Evolutionary conservation across 192 early-diverging fungal genomes (phyloP).

Genomic region (Coemansia sp.): DNA sequence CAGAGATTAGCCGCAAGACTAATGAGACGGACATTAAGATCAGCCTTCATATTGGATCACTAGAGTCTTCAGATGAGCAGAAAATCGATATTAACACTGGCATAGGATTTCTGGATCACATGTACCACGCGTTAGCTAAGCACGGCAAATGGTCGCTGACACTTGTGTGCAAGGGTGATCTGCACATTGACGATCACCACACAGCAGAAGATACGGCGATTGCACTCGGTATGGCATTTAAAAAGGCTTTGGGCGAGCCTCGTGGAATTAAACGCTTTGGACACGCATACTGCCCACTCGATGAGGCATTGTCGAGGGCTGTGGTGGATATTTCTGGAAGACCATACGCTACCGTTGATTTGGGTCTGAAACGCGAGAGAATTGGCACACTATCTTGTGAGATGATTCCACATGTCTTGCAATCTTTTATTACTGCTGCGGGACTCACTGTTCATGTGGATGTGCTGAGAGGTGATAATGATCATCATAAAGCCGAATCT

Average conservation of each 20-base stretch:
- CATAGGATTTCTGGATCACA: slow-evolving; percentile 99
- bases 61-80: slow-evolving; percentile 63
- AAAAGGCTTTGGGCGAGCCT: slow-evolving; percentile 84
- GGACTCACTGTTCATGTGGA: slow-evolving; percentile 97
- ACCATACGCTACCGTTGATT: slow-evolving; percentile 75
- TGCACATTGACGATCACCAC: slow-evolving; percentile 99
- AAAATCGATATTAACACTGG: slow-evolving; percentile 81
- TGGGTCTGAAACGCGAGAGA: slow-evolving; percentile 89
- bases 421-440: slow-evolving; percentile 86
- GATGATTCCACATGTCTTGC: slow-evolving; percentile 97
- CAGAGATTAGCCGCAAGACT: slow-evolving; percentile 78
- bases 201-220: slow-evolving; percentile 95
- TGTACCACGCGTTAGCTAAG: slow-evolving; percentile 97
- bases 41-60: slow-evolving; percentile 58
- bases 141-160: slow-evolving; percentile 89
- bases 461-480: slow-evolving; percentile 90
- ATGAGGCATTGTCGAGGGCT: slow-evolving; percentile 91
- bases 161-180: slow-evolving; percentile 84
- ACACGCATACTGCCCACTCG: slow-evolving; percentile 91
- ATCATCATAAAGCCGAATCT: slow-evolving; percentile 94
- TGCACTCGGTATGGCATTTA: slow-evolving; percentile 90
- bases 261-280: slow-evolving; percentile 91
- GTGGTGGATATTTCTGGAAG: slow-evolving; percentile 98
- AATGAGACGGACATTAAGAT: slow-evolving; percentile 91
- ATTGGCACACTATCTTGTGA: slow-evolving; percentile 89